phyloP scores from a whole-genome alignment of 441 rosid genomes.

The Syzygium malaccense region DNA sequence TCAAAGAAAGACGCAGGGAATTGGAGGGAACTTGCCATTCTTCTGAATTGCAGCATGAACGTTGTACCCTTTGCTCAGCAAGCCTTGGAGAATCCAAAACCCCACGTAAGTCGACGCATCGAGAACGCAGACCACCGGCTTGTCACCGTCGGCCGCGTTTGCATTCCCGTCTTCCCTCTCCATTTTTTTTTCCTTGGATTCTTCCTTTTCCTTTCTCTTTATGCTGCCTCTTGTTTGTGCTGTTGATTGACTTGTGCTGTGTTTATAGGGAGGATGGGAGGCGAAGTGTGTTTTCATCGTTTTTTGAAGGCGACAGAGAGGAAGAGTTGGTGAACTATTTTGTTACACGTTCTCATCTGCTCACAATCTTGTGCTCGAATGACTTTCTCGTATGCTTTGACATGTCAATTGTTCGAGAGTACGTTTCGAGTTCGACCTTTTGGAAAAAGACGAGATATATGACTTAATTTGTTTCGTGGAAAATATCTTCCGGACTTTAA shows the following conservation, averaged over 20 bases:
- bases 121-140: conserved; percentile 54
- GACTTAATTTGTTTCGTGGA: neutral
- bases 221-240: neutral
- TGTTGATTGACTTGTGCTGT: neutral
- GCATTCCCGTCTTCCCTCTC: neutral
- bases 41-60: conserved; percentile 70
- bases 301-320: neutral
- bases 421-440: neutral
- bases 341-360: conserved; percentile 55
- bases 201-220: neutral
- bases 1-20: neutral
- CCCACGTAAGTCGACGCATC: conserved; percentile 87
- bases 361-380: conserved; percentile 2
- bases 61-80: conserved; percentile 52
- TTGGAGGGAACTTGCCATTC: conserved; percentile 29
- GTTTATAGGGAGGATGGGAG: conserved; percentile 15
- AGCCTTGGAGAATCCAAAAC: conserved; percentile 65
- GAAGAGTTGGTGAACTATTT: conserved; percentile 62
- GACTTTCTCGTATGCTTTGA: neutral
- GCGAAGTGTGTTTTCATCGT: conserved; percentile 3
- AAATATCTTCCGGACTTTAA: neutral
- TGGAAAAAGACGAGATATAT: neutral
- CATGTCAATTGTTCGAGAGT: neutral
- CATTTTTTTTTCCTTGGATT: neutral
- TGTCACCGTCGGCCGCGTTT: conserved; percentile 25